Conservation (phyloP, 2,329 filamentous ascomycete genomes). For the Aureobasidium uvarum region DNA sequence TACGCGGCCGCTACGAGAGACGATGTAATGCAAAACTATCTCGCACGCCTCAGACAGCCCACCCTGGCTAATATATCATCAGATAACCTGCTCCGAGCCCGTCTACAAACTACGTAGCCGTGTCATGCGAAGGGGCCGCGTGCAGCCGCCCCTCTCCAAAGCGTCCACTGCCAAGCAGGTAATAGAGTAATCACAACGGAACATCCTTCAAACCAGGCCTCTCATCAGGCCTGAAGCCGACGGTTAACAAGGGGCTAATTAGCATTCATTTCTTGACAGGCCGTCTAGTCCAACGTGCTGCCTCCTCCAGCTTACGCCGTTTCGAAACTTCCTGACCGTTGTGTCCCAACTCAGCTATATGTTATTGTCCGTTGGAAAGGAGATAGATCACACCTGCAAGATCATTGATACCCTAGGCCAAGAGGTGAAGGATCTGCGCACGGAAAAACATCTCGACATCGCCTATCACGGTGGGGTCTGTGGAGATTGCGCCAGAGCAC, state of each 20-base stretch:
- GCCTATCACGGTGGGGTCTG: constrained; percentile 20
- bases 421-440: constrained; percentile 12
- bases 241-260: constrained; percentile 22
- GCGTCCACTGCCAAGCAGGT: constrained; percentile 2
- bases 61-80: constrained; percentile 23
- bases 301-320: constrained; percentile 2
- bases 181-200: neutral
- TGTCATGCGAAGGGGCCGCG: constrained; percentile 6
- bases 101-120: constrained; percentile 1
- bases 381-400: neutral
- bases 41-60: constrained; percentile 6
- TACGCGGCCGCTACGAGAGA: neutral
- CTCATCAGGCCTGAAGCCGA: neutral
- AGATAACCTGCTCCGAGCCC: constrained; percentile 5
- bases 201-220: neutral
- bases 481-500: constrained; percentile 18
- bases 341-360: neutral
- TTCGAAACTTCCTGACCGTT: constrained; percentile 1
- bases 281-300: constrained; percentile 18
- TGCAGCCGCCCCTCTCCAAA: constrained; percentile 20
- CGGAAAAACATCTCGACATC: constrained; percentile 15
- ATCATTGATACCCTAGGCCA: neutral
- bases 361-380: constrained; percentile 22
- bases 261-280: neutral
- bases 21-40: constrained; percentile 19